Evolutionary conservation across 257 asterid genomes (phyloP), one percentile per base, ranked within the genome.

Genomic region (Salvia splendens): DNA sequence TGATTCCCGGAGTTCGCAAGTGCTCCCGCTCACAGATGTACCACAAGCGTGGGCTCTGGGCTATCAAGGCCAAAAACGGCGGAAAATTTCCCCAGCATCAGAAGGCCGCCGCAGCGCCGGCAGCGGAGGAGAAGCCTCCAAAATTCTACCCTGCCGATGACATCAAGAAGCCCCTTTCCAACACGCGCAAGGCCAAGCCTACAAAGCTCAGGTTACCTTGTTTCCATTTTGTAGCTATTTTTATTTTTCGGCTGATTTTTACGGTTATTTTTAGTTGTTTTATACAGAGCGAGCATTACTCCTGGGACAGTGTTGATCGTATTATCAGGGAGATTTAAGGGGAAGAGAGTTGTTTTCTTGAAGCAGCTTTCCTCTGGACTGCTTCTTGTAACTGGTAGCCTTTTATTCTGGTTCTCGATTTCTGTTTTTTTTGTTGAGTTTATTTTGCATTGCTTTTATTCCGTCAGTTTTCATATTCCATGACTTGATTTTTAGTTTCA

Each of bases 31-130:
- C 84, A 3, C 40, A 74, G 60, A 78, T 78, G 84, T 83, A 78
- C 79, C 86, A 75, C 70, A 78, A 78, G 70, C 78, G 83, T 4
- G 82, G 89, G 1, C 75, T 81, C 5, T 83, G 84, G 81, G 88
- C 86, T 0, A 80, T 83, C 75, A 83, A 83, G 54, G 83, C 78
- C 24, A 81, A 76, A 20, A 62, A 83, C 64, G 84, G 84, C n/a
- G 86, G 86, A 1, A 72, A 78, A 47, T 83, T 80, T 17, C 88
- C 83, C 46, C 74, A 52, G 7, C 86, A 78, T 49, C 70, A 75
- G 32, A 77, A 77, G 62, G 46, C 73, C 12, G 65, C 72, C 48
- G 78, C 75, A 43, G 61, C 70, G 10, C 16, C 69, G 1, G 63
- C 71, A 24, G 72, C 40, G 38, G 38, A 33, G 38, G 38, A 33